Conservation (phyloP, 163 green algal species). For the Smithsoniella earleae region DNA sequence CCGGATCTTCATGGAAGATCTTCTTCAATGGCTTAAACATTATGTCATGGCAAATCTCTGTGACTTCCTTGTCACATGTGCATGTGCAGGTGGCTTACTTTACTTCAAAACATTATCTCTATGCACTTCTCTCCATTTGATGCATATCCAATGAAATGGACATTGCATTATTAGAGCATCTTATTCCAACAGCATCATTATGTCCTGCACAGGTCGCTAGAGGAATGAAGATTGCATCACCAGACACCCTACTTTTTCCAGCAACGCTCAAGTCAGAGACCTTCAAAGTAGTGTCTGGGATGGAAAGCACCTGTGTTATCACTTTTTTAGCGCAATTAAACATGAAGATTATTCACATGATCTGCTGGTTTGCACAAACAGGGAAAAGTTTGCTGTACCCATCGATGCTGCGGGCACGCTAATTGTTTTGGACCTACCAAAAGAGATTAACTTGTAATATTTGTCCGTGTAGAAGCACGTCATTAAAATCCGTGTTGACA, state of each 20-base stretch:
- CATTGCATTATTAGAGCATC: too few relatives aligned
- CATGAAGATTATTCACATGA: constrained; percentile 53
- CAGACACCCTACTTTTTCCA: constrained; percentile 48
- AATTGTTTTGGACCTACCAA: constrained; percentile 60
- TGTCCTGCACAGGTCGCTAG: constrained; percentile 51
- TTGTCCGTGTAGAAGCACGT: constrained; percentile 39
- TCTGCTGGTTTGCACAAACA: constrained; percentile 64
- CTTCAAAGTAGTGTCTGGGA: constrained; percentile 61
- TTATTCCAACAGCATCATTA: not conserved
- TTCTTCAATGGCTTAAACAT: too few relatives aligned
- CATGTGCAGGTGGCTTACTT: too few relatives aligned
- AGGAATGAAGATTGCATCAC: constrained; percentile 51
- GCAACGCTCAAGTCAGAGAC: constrained; percentile 37
- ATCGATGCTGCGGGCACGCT: constrained; percentile 45
- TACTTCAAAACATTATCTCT: too few relatives aligned
- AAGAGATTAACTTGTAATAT: constrained; percentile 47
- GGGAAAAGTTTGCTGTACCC: constrained; percentile 71
- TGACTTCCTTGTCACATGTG: too few relatives aligned
- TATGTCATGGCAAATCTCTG: too few relatives aligned
- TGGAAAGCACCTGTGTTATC: constrained; percentile 55
- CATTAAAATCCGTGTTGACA: constrained; percentile 47
- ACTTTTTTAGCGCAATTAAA: constrained; percentile 43
- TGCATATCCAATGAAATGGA: too few relatives aligned
- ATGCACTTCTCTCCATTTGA: too few relatives aligned
- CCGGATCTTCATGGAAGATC: too few relatives aligned